Conservation (phyloP, 345 rosid species). For the Arabidopsis suecica region DNA sequence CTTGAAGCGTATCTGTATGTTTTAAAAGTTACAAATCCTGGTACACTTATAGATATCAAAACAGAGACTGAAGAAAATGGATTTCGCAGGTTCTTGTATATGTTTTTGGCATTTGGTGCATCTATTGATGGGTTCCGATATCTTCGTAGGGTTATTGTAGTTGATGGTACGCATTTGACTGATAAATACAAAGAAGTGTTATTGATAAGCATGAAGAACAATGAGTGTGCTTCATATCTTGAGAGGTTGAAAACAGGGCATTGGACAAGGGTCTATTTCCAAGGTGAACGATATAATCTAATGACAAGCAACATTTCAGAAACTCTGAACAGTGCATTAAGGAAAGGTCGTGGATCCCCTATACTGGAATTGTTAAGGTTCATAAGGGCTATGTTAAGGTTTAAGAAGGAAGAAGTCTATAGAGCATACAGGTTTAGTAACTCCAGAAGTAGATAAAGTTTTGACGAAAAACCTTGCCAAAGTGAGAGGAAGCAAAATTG, state of each 20-base stretch:
- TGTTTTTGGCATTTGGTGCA: neutral
- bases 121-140: neutral
- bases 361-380: neutral
- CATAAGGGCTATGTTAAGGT: neutral
- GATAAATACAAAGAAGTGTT: neutral
- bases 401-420: neutral
- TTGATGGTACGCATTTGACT: neutral
- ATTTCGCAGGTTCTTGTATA: neutral
- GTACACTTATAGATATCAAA: neutral
- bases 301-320: neutral
- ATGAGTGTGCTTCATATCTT: neutral
- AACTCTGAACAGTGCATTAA: neutral
- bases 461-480: neutral
- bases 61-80: neutral
- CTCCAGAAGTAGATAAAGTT: neutral
- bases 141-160: neutral
- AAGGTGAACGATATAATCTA: neutral
- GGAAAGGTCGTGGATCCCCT: neutral
- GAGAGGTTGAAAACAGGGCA: neutral
- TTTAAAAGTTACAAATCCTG: neutral
- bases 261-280: neutral
- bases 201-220: neutral
- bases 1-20: neutral
- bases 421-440: neutral
- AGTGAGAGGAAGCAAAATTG: neutral